phyloP scores from a whole-genome alignment of 192 early-diverging fungal genomes.

The Phycomyces nitens region DNA sequence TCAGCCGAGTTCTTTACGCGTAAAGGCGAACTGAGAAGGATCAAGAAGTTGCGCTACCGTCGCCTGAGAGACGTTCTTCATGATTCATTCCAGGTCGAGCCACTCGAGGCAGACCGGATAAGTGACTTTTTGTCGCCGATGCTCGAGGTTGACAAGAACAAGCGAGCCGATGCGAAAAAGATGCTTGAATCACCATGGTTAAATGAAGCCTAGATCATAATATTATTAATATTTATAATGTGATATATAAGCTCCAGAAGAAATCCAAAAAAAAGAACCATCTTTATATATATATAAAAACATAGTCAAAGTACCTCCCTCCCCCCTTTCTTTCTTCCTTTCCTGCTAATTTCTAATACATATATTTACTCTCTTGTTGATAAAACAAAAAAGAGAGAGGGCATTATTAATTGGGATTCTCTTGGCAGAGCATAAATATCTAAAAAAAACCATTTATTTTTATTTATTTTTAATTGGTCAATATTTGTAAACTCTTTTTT shows the following conservation, averaged over 20 bases:
- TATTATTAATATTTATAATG: too few relatives aligned
- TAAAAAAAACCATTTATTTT: too few relatives aligned
- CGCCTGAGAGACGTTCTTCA: constrained; percentile 75
- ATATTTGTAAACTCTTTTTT: too few relatives aligned
- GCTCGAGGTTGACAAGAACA: constrained; percentile 43
- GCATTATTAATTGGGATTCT: too few relatives aligned
- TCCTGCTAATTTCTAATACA: too few relatives aligned
- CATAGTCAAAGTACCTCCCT: not conserved
- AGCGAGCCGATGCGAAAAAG: constrained; percentile 21
- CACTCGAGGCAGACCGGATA: constrained; percentile 66
- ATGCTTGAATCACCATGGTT: constrained; percentile 28
- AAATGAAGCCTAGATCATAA: not conserved
- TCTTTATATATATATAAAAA: not conserved
- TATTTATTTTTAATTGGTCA: too few relatives aligned
- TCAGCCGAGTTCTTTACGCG: constrained; percentile 84
- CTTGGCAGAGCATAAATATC: too few relatives aligned
- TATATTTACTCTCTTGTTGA: too few relatives aligned
- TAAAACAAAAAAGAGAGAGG: too few relatives aligned
- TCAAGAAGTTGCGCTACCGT: constrained; percentile 81
- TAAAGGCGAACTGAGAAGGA: constrained; percentile 81
- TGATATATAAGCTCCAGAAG: too few relatives aligned
- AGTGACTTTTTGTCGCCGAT: constrained; percentile 81
- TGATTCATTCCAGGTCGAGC: constrained; percentile 81
- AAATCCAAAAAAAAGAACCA: not conserved
- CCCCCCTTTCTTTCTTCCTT: not conserved